Percentiles rank a stretch among this genome's conserved stretches.
Conservation (phyloP, 768 basidiomycete genomes). For the Heimioporus sp. region DNA sequence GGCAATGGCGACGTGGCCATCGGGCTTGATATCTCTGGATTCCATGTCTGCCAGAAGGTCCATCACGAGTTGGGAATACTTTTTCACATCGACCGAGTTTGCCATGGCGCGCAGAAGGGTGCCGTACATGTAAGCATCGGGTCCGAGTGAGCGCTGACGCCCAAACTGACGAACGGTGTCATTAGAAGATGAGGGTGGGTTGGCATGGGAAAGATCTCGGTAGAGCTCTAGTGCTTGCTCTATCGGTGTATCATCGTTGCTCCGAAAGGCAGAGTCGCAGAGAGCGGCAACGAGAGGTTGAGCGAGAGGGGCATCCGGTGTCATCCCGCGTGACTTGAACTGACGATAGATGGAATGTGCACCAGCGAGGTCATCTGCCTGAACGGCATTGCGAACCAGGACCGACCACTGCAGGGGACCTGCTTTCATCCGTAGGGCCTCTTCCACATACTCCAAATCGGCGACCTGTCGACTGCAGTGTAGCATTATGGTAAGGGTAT, state of each 20-base stretch:
- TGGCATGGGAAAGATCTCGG: conserved; percentile 40
- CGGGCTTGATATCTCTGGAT: conserved; percentile 41
- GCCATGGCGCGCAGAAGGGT: conserved; percentile 48
- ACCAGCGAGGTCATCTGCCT: conserved; percentile 33
- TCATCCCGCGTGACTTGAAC: conserved; percentile 41
- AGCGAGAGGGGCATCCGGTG: conserved; percentile 49
- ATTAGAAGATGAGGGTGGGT: conserved; percentile 23
- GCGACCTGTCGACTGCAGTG: conserved; percentile 37
- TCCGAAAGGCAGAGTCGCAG: conserved; percentile 37
- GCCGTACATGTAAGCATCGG: conserved; percentile 54
- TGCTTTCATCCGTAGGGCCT: conserved; percentile 39
- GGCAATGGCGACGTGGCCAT: conserved; percentile 44
- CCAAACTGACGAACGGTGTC: conserved; percentile 15
- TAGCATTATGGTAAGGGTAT: conserved; percentile 42
- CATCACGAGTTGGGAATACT: conserved; percentile 47
- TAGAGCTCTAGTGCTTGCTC: conserved; percentile 57
- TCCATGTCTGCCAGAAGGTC: conserved; percentile 69
- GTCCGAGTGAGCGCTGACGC: conserved; percentile 39
- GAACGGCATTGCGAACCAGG: conserved; percentile 51
- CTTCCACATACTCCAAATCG: conserved; percentile 44
- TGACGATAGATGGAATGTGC: conserved; percentile 52
- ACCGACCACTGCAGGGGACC: conserved; percentile 50
- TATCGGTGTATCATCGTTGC: conserved; percentile 41
- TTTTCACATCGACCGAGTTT: conserved; percentile 42
- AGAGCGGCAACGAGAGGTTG: conserved; percentile 54